Evolutionary conservation across 2,329 filamentous ascomycete genomes (phyloP).

Genomic region (Talaromyces albobiverticillius): DNA sequence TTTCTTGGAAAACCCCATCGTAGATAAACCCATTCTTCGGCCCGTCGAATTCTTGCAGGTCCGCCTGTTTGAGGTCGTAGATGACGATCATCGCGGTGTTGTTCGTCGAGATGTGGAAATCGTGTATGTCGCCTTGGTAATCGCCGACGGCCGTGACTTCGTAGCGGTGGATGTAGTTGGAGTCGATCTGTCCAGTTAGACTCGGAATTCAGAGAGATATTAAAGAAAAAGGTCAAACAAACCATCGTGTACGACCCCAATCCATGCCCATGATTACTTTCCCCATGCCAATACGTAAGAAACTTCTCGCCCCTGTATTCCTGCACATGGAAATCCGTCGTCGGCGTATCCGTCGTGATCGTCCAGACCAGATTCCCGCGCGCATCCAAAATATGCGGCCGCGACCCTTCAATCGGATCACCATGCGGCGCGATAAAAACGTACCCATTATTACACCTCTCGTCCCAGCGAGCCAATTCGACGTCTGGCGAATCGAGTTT

Average conservation of each 20-base stretch:
- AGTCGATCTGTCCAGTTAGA: not conserved
- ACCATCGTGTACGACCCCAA: not conserved
- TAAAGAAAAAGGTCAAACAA: slow-evolving; percentile 22
- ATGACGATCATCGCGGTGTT: slow-evolving; percentile 42
- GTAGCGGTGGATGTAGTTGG: not conserved
- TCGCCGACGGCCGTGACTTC: not conserved
- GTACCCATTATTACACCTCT: not conserved
- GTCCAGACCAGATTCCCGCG: not conserved
- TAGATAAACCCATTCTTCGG: slow-evolving; percentile 36
- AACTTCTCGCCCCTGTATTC: not conserved
- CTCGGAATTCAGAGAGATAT: not conserved
- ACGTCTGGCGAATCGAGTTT: not conserved
- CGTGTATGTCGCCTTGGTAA: slow-evolving; percentile 38
- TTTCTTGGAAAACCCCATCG: slow-evolving; percentile 45
- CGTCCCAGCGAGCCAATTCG: not conserved
- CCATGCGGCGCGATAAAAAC: not conserved
- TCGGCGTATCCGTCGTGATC: not conserved
- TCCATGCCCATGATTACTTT: not conserved
- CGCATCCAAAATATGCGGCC: not conserved
- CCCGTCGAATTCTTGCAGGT: slow-evolving; percentile 39
- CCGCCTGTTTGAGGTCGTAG: slow-evolving; percentile 35
- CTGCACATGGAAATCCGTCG: not conserved
- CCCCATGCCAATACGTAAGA: slow-evolving; percentile 1
- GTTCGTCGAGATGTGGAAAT: slow-evolving; percentile 43
- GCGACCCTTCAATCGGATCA: not conserved